A percentile compares a stretch with the other conserved stretches of the same genome.
Evolutionary conservation across 345 rosid species (phyloP).

Genomic region (Dimocarpus longan): DNA sequence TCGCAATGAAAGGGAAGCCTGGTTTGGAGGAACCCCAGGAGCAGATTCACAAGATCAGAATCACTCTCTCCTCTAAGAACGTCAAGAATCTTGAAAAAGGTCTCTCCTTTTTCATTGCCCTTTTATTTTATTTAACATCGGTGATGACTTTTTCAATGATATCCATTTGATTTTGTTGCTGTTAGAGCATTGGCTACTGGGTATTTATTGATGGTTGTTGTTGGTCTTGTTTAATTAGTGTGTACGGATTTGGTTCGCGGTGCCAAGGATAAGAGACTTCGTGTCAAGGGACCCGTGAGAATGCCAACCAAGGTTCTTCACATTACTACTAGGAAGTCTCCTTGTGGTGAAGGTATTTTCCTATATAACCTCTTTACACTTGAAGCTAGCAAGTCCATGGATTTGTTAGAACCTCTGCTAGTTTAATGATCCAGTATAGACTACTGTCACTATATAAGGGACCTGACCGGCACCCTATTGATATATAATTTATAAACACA

Average conservation of each 20-base stretch:
- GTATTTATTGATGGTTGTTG: background rate
- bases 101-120: slow-evolving; percentile 9
- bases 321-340: slow-evolving; percentile 61
- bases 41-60: slow-evolving; percentile 74
- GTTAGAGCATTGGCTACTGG: too few relatives aligned
- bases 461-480: too few relatives aligned
- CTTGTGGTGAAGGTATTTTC: slow-evolving; percentile 64
- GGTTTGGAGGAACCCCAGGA: slow-evolving; percentile 68
- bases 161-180: too few relatives aligned
- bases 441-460: too few relatives aligned
- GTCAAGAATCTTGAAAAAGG: slow-evolving; percentile 83
- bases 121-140: background rate
- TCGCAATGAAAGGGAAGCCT: slow-evolving; percentile 50
- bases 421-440: too few relatives aligned
- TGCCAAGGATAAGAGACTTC: slow-evolving; percentile 57
- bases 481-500: too few relatives aligned
- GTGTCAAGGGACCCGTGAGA: slow-evolving; percentile 66
- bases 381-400: too few relatives aligned
- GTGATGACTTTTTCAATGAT: too few relatives aligned
- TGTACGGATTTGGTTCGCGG: slow-evolving; percentile 62
- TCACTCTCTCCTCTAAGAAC: slow-evolving; percentile 74
- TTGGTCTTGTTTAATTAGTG: slow-evolving; percentile 28
- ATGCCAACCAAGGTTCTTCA: slow-evolving; percentile 63
- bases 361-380: background rate
- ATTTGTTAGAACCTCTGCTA: too few relatives aligned